Evolutionary conservation across 768 basidiomycete genomes (phyloP), one percentile per base, ranked within the genome.

Genomic region (Termitomyces sp.): DNA sequence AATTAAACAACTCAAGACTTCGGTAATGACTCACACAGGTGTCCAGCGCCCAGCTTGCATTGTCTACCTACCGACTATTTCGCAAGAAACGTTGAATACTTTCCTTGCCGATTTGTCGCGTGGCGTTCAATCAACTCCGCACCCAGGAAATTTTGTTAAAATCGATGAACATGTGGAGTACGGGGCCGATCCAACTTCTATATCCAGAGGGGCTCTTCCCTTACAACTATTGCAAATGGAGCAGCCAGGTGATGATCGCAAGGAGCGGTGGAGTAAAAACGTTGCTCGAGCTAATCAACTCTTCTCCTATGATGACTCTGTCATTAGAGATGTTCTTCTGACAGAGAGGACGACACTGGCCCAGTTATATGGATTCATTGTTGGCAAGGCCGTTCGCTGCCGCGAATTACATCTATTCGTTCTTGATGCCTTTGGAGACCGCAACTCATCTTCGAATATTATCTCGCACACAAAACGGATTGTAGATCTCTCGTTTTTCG

Each of bases 331-430:
- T 22, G 77, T 83, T 33, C 74, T 93, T 56, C 71, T 90, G n/a
- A 78, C 79, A 2, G 90, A 95, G 66, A 78, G 81, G 47, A 82
- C 82, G 28, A 86, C 89, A 2, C 65, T 87, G n/a, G 79, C 83
- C 2, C 90, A 93, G 62, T 62, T 83, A 30, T 90, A 90, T 66
- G 93, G 92, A 14, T 92, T 81, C 69, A 79, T 88, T 45, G 74
- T 82, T 14, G 91, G 87, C 14, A 85, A 84, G 63, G 78, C 79
- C 32, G 72, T 84, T 1, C 80, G 93, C 45, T 81, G 83, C 18
- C 81, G 84, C 28, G 76, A 82, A 58, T 71, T 92, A 1, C 89
- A 93, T 65, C 70, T 87, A 26, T 74, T 76, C 47, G 75, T 76
- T 26, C 72, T 87, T 33, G 67, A 71, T 24, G 72, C 77, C 5